These are phyloP conservation scores for Miscanthus lutarioriparius DNA, from an alignment of 176 grass and related monocot genomes.

Conservation along the genomic window DNA sequence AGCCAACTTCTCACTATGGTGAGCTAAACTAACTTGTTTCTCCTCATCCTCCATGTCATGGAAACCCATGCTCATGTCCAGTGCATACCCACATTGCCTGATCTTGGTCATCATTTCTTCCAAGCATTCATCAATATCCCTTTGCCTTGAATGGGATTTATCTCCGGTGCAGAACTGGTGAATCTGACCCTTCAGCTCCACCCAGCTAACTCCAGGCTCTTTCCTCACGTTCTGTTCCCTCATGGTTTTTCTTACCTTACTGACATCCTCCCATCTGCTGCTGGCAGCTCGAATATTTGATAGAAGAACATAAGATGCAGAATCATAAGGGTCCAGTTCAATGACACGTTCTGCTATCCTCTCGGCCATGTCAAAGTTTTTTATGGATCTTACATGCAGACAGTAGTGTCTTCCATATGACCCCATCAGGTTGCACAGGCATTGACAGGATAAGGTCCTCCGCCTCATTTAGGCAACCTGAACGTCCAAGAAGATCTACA, in stretches of 20 bases:
- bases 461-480: slow-evolving; percentile 52
- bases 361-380: slow-evolving; percentile 61
- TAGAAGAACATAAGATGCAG: slow-evolving; percentile 65
- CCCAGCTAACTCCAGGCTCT: slow-evolving; percentile 76
- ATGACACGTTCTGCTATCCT: slow-evolving; percentile 54
- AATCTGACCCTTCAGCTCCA: slow-evolving; percentile 67
- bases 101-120: slow-evolving; percentile 58
- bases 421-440: slow-evolving; percentile 51
- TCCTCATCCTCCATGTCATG: slow-evolving; percentile 87
- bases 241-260: slow-evolving; percentile 50
- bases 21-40: slow-evolving; percentile 64
- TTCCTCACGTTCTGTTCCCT: slow-evolving; percentile 61
- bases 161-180: slow-evolving; percentile 66
- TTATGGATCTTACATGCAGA: slow-evolving; percentile 68
- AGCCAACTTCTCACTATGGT: slow-evolving; percentile 79
- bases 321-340: slow-evolving; percentile 62
- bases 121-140: slow-evolving; percentile 51
- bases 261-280: slow-evolving; percentile 58
- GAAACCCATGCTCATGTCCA: slow-evolving; percentile 64
- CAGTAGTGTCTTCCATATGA: slow-evolving; percentile 79
- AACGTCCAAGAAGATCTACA: slow-evolving; percentile 72
- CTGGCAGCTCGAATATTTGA: slow-evolving; percentile 69
- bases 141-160: slow-evolving; percentile 54
- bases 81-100: slow-evolving; percentile 58
- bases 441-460: slow-evolving; percentile 61